Evolutionary conservation across 208 protist genomes (phyloP), one percentile per base, ranked within the genome.

Genomic region (Porcisia hertigi): DNA sequence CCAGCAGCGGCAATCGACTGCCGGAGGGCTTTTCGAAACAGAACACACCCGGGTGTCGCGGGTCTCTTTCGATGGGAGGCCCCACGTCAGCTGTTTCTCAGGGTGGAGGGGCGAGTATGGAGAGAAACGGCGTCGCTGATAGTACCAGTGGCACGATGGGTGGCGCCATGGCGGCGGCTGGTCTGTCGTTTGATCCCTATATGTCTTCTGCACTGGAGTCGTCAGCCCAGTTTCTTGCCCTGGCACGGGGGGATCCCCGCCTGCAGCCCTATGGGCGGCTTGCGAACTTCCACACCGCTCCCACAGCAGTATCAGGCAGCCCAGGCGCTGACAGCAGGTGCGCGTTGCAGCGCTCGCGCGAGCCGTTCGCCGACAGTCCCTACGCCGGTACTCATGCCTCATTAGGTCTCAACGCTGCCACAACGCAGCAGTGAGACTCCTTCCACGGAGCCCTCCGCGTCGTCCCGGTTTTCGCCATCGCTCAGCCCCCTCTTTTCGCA

Each of bases 151-250:
- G 6, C 25, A 41, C 8, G 14, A 12, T 11, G 9, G 47, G 41
- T 18, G 41, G 23, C 9, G 23, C 41, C 25, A 23, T 36, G 34
- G 66, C 43, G 12, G 49, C 18, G 23, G 4, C 43, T 43, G 64
- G 11, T 4, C 43, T 39, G 41, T 47, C 3, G 43, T 47, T 39
- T 25, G 53, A 59, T 58, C 3, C 16, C 2, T 41, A 41, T 57
- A 52, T 81, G 34, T 76, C 71, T 23, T 64, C 77, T 12, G 71
- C 77, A 6, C 47, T 73, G 36, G 63, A 55, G 77, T 62, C 77
- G 9, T 77, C 77, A 11, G 73, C 65, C 34, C 71, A 72, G 70
- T 76, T 81, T 52, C 55, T 81, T 9, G 39, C 70, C 4, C 70
- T 64, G 66, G 47, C 47, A 11, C 20, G 41, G 25, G 25, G 3